phyloP scores from a whole-genome alignment of 495 filamentous ascomycete genomes.

The Aspergillus haitiensis region DNA sequence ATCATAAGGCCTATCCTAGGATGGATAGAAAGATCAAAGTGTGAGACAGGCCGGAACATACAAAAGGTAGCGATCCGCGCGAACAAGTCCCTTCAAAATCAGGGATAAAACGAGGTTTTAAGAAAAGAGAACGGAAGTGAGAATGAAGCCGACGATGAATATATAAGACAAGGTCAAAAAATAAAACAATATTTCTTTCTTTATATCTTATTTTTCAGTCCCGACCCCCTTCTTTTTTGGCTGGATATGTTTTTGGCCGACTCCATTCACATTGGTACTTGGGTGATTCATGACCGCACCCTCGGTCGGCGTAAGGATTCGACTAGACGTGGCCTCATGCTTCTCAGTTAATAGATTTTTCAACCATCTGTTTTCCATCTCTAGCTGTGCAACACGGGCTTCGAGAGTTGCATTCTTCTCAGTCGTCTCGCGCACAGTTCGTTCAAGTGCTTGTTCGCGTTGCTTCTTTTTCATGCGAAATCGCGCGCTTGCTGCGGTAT shows the following conservation, averaged over 20 bases:
- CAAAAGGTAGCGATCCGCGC: slow-evolving; percentile 10
- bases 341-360: slow-evolving; percentile 93
- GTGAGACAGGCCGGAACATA: not conserved
- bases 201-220: slow-evolving; percentile 36
- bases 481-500: slow-evolving; percentile 90
- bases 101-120: not conserved
- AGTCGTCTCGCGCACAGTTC: slow-evolving; percentile 82
- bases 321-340: slow-evolving; percentile 51
- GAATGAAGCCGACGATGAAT: slow-evolving; percentile 11
- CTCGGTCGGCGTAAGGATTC: slow-evolving; percentile 34
- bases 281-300: slow-evolving; percentile 28
- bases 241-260: slow-evolving; percentile 48
- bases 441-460: slow-evolving; percentile 90
- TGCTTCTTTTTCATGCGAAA: slow-evolving; percentile 99
- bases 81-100: slow-evolving; percentile 20
- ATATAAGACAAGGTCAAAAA: not conserved
- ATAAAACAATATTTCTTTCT: slow-evolving; percentile 24
- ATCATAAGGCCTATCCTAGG: slow-evolving; percentile 28
- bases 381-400: slow-evolving; percentile 76
- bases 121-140: not conserved
- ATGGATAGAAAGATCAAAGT: slow-evolving; percentile 9
- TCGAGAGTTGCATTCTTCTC: slow-evolving; percentile 82
- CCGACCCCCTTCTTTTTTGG: slow-evolving; percentile 52
- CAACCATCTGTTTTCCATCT: slow-evolving; percentile 97
- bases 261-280: slow-evolving; percentile 26